These are phyloP conservation scores for Tetragonia tetragonoides DNA, from an alignment of 148 eudicot species.

Conservation along the genomic window DNA sequence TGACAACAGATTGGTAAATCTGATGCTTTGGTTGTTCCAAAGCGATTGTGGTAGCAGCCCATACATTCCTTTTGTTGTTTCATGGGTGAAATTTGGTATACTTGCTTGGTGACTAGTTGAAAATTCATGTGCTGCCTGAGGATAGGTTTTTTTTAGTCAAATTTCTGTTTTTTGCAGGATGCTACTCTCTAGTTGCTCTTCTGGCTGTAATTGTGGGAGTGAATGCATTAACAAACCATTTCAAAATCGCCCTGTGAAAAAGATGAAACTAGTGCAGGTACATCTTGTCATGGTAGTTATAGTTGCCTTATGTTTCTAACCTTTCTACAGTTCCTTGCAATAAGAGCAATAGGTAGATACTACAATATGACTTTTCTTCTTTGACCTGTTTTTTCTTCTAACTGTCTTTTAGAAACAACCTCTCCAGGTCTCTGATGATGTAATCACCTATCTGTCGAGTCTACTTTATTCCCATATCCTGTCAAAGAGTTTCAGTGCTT, in stretches of 20 bases:
- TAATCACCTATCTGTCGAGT: too few relatives aligned
- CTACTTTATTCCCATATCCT: too few relatives aligned
- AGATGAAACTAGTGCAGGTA: slow-evolving; percentile 89
- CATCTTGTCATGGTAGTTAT: slow-evolving; percentile 6
- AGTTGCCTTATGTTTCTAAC: neutral
- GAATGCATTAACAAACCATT: slow-evolving; percentile 90
- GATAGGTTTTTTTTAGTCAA: slow-evolving; percentile 8
- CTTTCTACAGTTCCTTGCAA: neutral
- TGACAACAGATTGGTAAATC: neutral
- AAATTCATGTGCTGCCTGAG: slow-evolving; percentile 13
- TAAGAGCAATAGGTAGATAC: neutral
- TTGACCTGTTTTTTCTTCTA: neutral
- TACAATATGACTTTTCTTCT: neutral
- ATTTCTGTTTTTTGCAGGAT: slow-evolving; percentile 48
- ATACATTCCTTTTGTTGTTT: neutral
- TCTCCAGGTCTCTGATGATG: neutral
- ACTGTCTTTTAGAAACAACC: neutral
- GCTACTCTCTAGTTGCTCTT: slow-evolving; percentile 88
- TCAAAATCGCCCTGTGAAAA: slow-evolving; percentile 75
- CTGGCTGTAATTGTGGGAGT: slow-evolving; percentile 87
- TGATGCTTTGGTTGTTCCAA: too few relatives aligned
- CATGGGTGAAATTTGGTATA: neutral
- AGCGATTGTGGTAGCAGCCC: neutral
- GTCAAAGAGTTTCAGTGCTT: too few relatives aligned
- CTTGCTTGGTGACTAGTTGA: neutral